Percentiles rank a stretch among this genome's conserved stretches.
Conservation (phyloP, 2,329 filamentous ascomycete genomes). For the Apiospora kogelbergensis region DNA sequence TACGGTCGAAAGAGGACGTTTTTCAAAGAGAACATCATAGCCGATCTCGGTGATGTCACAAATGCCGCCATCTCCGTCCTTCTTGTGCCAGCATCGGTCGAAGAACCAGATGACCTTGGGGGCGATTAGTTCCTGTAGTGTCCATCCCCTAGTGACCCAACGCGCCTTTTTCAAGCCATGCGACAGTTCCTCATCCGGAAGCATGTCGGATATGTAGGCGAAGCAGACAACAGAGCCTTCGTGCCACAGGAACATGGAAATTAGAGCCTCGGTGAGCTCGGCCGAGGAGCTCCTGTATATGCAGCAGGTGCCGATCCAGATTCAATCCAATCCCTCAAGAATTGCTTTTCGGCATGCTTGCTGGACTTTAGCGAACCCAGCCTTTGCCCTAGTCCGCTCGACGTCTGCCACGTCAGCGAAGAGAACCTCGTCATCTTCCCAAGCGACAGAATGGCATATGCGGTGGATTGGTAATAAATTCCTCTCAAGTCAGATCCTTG, state of each 20-base stretch:
- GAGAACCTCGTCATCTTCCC: not conserved
- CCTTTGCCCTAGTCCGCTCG: not conserved
- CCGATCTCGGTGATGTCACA: not conserved
- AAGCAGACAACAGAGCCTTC: conserved; percentile 15
- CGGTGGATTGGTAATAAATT: not conserved
- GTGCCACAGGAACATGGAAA: conserved; percentile 21
- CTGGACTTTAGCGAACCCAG: conserved; percentile 16
- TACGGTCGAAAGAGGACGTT: not conserved
- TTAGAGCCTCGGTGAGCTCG: conserved; percentile 13
- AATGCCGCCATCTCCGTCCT: not conserved
- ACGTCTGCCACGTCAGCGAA: not conserved
- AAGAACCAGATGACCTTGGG: conserved; percentile 18
- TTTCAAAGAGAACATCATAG: not conserved
- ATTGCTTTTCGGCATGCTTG: conserved; percentile 13
- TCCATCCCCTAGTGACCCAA: conserved; percentile 12
- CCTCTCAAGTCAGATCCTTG: not conserved
- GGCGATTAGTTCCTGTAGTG: conserved; percentile 22
- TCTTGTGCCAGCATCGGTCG: conserved; percentile 15
- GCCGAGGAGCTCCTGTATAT: conserved; percentile 1
- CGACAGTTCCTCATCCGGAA: not conserved
- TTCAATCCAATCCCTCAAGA: not conserved
- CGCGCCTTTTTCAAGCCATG: not conserved
- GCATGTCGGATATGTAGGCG: conserved; percentile 16
- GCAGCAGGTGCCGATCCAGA: conserved; percentile 11
- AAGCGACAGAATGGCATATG: not conserved